Conservation (phyloP, 345 rosid genomes). For the Acer negundo region DNA sequence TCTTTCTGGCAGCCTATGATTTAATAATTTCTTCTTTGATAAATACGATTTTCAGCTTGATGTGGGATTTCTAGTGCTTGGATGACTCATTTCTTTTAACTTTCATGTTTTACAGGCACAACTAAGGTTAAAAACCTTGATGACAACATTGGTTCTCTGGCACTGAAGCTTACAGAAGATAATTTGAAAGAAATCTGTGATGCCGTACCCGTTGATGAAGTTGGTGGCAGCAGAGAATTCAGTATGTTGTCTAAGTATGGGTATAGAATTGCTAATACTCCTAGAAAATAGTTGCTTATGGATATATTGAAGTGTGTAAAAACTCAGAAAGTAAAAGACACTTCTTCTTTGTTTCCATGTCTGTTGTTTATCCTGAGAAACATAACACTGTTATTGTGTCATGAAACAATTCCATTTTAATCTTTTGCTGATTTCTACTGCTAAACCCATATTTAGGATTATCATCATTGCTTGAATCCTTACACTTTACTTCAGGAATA, state of each 20-base stretch:
- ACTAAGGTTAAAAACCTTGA: constrained; percentile 46
- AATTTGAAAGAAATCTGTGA: constrained; percentile 40
- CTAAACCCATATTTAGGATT: neutral
- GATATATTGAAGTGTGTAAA: neutral
- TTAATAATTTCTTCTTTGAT: too few relatives aligned
- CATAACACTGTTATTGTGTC: too few relatives aligned
- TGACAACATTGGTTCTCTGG: constrained; percentile 45
- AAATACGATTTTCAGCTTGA: neutral
- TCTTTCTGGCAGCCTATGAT: too few relatives aligned
- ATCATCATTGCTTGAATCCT: too few relatives aligned
- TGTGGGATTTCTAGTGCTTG: neutral
- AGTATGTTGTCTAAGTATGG: constrained; percentile 13
- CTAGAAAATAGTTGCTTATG: constrained; percentile 21
- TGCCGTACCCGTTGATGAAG: constrained; percentile 42
- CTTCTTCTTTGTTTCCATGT: too few relatives aligned
- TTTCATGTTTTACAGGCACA: constrained; percentile 39
- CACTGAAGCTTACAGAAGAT: constrained; percentile 33
- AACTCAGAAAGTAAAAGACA: neutral
- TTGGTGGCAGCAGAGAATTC: constrained; percentile 31
- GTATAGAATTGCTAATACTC: constrained; percentile 42
- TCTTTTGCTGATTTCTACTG: neutral
- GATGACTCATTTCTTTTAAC: neutral
- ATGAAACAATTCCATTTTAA: neutral
- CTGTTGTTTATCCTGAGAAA: too few relatives aligned
- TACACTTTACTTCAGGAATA: too few relatives aligned